A percentile compares a stretch with the other conserved stretches of the same genome.
These are phyloP conservation scores for Macrophomina phaseolina DNA, from an alignment of 2,329 filamentous ascomycete genomes.

Conservation along the genomic window DNA sequence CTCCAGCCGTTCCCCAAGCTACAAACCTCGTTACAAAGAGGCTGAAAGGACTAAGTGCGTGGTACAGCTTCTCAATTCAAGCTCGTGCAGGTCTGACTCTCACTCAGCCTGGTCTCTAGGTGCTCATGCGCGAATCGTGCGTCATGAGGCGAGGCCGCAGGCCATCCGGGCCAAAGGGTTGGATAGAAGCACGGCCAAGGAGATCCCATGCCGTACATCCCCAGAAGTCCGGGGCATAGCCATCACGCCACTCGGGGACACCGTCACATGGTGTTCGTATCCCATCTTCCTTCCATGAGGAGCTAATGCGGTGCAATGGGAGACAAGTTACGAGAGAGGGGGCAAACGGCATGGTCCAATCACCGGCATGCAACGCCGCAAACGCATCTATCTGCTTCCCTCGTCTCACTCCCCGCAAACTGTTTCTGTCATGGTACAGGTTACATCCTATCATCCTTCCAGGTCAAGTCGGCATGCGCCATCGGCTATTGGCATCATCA, in stretches of 20 bases:
- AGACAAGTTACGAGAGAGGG: not conserved
- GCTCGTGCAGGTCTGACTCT: constrained; percentile 14
- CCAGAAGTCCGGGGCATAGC: not conserved
- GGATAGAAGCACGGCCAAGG: constrained; percentile 2
- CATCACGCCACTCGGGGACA: constrained; percentile 12
- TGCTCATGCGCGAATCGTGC: not conserved
- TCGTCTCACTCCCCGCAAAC: constrained; percentile 14
- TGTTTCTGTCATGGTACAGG: constrained; percentile 2
- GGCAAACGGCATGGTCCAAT: not conserved
- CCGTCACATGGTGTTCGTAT: constrained; percentile 14
- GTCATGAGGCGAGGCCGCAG: constrained; percentile 4
- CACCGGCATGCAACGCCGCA: not conserved
- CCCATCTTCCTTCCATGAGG: constrained; percentile 5
- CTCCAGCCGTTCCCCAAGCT: not conserved
- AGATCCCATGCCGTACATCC: constrained; percentile 1
- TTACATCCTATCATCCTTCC: constrained; percentile 13
- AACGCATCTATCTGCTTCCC: constrained; percentile 18
- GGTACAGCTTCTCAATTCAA: not conserved
- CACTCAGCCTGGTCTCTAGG: constrained; percentile 5
- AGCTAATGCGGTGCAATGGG: constrained; percentile 19
- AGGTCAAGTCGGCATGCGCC: constrained; percentile 8
- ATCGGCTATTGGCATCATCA: constrained; percentile 4
- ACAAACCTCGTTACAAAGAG: not conserved
- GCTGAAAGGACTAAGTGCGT: not conserved
- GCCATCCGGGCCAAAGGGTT: constrained; percentile 7